phyloP scores from a whole-genome alignment of 1,284 basidiomycete genomes.

The Moniliophthora roreri region DNA sequence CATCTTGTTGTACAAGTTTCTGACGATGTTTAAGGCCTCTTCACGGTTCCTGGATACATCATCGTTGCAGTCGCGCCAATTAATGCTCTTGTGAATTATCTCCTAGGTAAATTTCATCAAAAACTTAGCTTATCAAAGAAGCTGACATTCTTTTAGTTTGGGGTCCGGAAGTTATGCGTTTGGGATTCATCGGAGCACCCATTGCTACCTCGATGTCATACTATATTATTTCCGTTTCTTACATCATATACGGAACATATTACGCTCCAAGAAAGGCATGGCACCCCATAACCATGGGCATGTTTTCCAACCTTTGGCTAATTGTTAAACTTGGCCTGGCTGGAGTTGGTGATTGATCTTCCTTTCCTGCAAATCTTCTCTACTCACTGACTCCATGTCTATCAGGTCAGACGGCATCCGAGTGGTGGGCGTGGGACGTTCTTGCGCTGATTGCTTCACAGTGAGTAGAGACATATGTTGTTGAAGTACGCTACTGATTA shows the following conservation, averaged over 20 bases:
- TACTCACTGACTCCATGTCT: not conserved
- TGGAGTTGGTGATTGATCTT: conserved; percentile 53
- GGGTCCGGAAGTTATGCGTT: conserved; percentile 73
- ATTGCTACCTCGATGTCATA: conserved; percentile 87
- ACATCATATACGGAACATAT: conserved; percentile 71
- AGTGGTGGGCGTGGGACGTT: conserved; percentile 95
- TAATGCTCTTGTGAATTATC: conserved; percentile 83
- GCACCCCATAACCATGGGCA: conserved; percentile 72
- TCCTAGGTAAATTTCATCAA: conserved; percentile 56
- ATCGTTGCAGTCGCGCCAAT: conserved; percentile 84
- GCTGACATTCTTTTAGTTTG: conserved; percentile 53
- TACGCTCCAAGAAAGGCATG: conserved; percentile 81
- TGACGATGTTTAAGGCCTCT: conserved; percentile 52
- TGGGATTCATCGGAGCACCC: conserved; percentile 94
- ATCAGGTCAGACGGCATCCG: conserved; percentile 59
- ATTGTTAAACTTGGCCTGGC: conserved; percentile 76
- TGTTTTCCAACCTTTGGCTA: conserved; percentile 73
- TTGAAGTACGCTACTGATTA: not conserved
- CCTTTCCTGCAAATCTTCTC: not conserved
- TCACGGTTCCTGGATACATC: conserved; percentile 85
- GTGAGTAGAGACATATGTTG: conserved; percentile 31
- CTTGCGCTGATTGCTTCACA: conserved; percentile 59
- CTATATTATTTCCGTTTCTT: conserved; percentile 77
- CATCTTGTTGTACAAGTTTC: not conserved
- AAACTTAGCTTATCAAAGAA: not conserved